These are phyloP conservation scores for Colletotrichum gloeosporioides DNA, from an alignment of 2,329 filamentous ascomycete genomes.

Conservation along the genomic window DNA sequence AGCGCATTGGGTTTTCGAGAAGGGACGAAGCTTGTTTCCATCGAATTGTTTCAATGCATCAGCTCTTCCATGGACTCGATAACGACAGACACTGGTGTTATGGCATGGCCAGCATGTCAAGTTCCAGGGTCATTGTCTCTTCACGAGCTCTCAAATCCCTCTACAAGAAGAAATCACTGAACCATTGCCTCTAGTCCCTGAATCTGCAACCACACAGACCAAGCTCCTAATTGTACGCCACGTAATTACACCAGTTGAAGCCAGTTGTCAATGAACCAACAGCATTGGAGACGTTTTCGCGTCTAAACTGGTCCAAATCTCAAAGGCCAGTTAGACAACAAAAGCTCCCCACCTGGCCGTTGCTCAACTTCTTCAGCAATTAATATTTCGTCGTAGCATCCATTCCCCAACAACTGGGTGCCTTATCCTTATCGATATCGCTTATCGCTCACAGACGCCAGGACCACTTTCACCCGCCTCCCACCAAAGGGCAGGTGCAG, in stretches of 20 bases:
- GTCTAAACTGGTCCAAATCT: neutral
- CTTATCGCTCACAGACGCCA: neutral
- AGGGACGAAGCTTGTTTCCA: neutral
- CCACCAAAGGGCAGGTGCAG: neutral
- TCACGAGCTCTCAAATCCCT: neutral
- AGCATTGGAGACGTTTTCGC: neutral
- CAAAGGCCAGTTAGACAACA: neutral
- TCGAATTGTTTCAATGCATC: neutral
- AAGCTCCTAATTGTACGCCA: neutral
- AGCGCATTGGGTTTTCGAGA: neutral
- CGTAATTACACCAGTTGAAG: neutral
- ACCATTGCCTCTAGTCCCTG: neutral
- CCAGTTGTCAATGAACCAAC: neutral
- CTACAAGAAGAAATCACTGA: neutral
- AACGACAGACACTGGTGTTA: neutral
- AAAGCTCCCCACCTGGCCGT: neutral
- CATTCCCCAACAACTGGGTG: neutral
- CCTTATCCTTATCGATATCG: constrained; percentile 9
- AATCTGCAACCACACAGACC: neutral
- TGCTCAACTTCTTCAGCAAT: neutral
- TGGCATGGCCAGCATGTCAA: neutral
- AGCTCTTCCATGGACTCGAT: neutral
- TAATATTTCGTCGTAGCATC: neutral
- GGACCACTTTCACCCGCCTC: constrained; percentile 1
- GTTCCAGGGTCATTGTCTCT: neutral